Conservation (phyloP, 2,329 filamentous ascomycete species). For the Magnaporthiopsis poae region DNA sequence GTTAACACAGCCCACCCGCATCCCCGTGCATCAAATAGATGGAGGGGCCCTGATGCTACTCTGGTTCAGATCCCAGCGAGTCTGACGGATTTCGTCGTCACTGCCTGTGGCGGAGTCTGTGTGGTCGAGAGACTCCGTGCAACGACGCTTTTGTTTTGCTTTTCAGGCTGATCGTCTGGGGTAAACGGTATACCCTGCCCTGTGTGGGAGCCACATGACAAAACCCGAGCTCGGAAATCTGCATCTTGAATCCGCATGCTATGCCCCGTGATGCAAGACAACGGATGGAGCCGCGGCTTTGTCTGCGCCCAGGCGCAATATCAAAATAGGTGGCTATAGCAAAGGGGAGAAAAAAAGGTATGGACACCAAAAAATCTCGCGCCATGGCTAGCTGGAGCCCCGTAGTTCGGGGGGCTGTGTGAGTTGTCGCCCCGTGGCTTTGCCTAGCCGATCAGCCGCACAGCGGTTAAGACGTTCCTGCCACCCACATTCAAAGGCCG, state of each 20-base stretch:
- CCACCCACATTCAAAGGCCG: neutral
- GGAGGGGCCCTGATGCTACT: too few species aligned
- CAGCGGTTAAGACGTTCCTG: neutral
- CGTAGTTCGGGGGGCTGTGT: neutral
- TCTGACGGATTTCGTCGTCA: neutral
- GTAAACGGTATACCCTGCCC: too few species aligned
- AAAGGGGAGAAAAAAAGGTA: too few species aligned
- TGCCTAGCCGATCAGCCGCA: neutral
- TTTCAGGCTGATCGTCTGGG: neutral
- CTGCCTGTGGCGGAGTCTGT: neutral
- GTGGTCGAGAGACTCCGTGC: neutral
- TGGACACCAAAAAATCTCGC: too few species aligned
- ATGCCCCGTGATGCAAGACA: neutral
- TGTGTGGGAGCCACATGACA: neutral
- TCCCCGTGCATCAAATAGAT: neutral
- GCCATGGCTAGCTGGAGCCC: neutral
- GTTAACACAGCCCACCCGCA: neutral
- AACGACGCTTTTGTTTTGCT: neutral
- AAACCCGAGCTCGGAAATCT: neutral
- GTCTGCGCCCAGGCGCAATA: neutral
- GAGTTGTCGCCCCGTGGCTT: neutral
- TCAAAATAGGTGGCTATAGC: too few species aligned
- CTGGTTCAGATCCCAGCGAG: neutral
- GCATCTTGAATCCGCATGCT: neutral
- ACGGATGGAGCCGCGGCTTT: neutral